Percentiles rank a stretch among this genome's conserved stretches.
Conservation (phyloP, 306 rosid species). For the Aeschynomene evenia region DNA sequence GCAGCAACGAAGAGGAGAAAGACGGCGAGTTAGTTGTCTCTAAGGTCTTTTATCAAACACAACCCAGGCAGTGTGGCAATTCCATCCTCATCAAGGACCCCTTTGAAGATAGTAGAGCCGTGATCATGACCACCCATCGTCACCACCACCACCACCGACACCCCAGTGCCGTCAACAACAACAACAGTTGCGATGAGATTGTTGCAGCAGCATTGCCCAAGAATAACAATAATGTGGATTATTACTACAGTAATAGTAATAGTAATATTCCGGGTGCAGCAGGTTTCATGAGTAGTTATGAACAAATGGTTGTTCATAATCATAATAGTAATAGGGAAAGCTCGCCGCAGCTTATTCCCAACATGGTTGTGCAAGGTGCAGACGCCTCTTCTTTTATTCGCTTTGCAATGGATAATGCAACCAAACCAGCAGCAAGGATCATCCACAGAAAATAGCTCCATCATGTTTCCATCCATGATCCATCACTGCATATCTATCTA, state of each 20-base stretch:
- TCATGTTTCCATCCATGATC: no score
- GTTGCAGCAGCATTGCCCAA: conserved; percentile 30
- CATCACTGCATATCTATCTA: no score
- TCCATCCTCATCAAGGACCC: conserved; percentile 51
- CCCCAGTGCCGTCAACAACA: conserved; percentile 23
- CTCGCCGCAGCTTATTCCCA: conserved; percentile 69
- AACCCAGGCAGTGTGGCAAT: conserved; percentile 70
- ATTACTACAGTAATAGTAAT: no score
- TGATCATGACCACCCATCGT: conserved; percentile 20
- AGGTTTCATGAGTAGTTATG: conserved; percentile 54
- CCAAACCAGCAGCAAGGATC: conserved; percentile 55
- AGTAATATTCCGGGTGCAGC: no score
- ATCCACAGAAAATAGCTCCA: conserved; percentile 49
- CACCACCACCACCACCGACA: conserved; percentile 24
- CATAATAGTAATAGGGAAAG: conserved; percentile 49
- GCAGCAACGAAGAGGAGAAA: conserved; percentile 77
- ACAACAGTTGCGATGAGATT: no score
- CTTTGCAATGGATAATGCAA: conserved; percentile 61
- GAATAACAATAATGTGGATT: conserved; percentile 46
- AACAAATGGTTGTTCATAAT: conserved; percentile 42
- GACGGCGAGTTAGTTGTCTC: conserved; percentile 87
- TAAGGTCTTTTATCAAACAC: conserved; percentile 87
- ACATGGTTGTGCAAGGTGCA: conserved; percentile 76
- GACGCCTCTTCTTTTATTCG: conserved; percentile 65
- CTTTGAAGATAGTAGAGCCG: conserved; percentile 32